phyloP scores from a whole-genome alignment of 2,329 filamentous ascomycete species.

The Ophiostoma tasmaniense region DNA sequence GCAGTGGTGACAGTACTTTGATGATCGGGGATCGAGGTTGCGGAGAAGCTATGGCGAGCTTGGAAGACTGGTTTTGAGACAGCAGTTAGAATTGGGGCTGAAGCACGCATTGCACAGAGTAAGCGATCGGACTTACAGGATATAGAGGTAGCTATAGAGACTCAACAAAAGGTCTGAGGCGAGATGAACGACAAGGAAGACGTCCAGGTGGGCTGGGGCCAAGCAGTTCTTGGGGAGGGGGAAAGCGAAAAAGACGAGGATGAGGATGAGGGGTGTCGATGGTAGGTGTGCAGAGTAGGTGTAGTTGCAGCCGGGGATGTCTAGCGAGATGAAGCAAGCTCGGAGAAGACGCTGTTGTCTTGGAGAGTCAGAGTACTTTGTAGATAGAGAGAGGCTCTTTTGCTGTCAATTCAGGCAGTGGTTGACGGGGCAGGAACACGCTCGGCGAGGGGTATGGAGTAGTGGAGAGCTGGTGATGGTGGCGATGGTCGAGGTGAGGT shows the following conservation, averaged over 20 bases:
- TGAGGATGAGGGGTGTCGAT: neutral
- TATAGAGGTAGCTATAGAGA: neutral
- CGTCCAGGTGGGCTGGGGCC: neutral
- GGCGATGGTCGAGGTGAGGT: neutral
- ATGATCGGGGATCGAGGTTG: neutral
- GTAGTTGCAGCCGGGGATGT: neutral
- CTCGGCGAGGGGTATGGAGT: neutral
- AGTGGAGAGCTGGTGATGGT: slow-evolving; percentile 4
- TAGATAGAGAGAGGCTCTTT: neutral
- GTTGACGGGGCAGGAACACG: neutral
- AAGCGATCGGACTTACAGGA: neutral
- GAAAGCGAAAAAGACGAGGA: neutral
- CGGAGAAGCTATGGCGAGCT: neutral
- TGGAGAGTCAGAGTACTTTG: too few relatives aligned
- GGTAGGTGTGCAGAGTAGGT: neutral
- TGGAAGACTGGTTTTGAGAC: neutral
- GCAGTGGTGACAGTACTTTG: neutral
- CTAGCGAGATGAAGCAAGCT: neutral
- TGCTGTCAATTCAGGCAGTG: neutral
- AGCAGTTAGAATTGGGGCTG: neutral
- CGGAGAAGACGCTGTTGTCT: too few relatives aligned
- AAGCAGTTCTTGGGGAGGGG: neutral
- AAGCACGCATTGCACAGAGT: neutral
- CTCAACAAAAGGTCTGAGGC: neutral
- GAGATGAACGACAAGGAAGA: neutral